phyloP scores from a whole-genome alignment of 805 yeast genomes.

The Clavispora fructus region DNA sequence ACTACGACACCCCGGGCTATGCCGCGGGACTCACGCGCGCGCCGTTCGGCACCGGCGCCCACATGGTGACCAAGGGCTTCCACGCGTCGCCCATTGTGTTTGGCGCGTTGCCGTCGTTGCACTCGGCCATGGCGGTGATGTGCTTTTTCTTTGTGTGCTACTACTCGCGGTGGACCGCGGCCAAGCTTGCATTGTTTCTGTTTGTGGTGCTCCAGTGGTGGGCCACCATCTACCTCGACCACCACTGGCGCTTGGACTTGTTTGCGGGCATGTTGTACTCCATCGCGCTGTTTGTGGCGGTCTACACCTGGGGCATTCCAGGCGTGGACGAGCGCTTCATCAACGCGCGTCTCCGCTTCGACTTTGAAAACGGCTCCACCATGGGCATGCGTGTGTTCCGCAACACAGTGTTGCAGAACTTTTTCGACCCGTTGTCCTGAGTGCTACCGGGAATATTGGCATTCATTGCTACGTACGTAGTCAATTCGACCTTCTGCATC shows the following conservation, averaged over 20 bases:
- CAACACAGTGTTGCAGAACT: conserved; percentile 42
- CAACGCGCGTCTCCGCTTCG: conserved; percentile 33
- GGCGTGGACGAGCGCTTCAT: conserved; percentile 34
- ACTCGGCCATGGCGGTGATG: conserved; percentile 59
- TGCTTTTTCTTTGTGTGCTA: conserved; percentile 41
- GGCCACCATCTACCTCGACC: conserved; percentile 70
- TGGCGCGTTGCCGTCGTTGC: conserved; percentile 61
- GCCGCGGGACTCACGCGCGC: conserved; percentile 68
- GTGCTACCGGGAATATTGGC: no score
- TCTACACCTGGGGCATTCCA: conserved; percentile 31
- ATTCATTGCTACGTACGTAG: no score
- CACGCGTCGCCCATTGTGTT: conserved; percentile 66
- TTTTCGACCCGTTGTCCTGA: conserved; percentile 43
- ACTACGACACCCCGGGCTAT: conserved; percentile 60
- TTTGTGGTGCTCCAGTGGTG: conserved; percentile 64
- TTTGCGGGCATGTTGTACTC: conserved; percentile 54
- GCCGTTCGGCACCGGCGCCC: conserved; percentile 60
- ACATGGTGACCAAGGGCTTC: conserved; percentile 55
- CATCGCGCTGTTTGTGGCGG: conserved; percentile 30
- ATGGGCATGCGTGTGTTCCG: conserved; percentile 64
- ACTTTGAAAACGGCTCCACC: conserved; percentile 39
- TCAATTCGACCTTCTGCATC: no score
- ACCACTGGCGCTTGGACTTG: conserved; percentile 64
- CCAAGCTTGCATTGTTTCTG: conserved; percentile 31
- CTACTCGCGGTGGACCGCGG: conserved; percentile 31